Percentiles rank a stretch among this genome's conserved stretches.
Evolutionary conservation across 2,329 filamentous ascomycete species (phyloP).

Genomic region (Huntiella savannae): DNA sequence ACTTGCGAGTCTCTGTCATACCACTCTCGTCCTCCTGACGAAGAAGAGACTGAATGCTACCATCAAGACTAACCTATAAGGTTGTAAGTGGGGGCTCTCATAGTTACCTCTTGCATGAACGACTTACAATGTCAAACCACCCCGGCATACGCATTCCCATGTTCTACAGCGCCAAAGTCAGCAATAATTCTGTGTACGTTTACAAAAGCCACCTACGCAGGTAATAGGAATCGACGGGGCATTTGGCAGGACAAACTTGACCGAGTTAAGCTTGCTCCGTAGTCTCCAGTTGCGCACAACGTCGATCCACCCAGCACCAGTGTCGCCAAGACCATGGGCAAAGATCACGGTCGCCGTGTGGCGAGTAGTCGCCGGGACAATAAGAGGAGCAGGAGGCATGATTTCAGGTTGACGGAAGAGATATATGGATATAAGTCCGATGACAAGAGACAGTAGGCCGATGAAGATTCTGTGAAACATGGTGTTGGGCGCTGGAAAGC

Average conservation of each 20-base stretch:
- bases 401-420: background rate
- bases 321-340: slow-evolving; percentile 79
- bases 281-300: slow-evolving; percentile 77
- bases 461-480: too few species aligned
- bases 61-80: slow-evolving; percentile 16
- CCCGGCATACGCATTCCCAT: slow-evolving; percentile 65
- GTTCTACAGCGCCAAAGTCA: slow-evolving; percentile 31
- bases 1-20: slow-evolving; percentile 51
- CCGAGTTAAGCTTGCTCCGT: slow-evolving; percentile 63
- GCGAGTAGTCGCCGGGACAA: slow-evolving; percentile 59
- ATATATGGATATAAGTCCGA: background rate
- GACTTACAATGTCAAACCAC: slow-evolving; percentile 61
- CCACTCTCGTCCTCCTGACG: slow-evolving; percentile 47
- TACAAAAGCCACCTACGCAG: slow-evolving; percentile 30
- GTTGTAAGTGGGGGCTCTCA: slow-evolving; percentile 7
- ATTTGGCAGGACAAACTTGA: slow-evolving; percentile 87
- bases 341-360: slow-evolving; percentile 95
- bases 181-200: background rate
- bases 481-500: too few species aligned
- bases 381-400: slow-evolving; percentile 30
- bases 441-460: too few species aligned
- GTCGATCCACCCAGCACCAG: slow-evolving; percentile 57
- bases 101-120: slow-evolving; percentile 1
- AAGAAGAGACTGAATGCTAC: slow-evolving; percentile 17
- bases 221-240: slow-evolving; percentile 76